Percentiles rank a stretch among this genome's conserved stretches.
Conservation (phyloP, 2,329 filamentous ascomycete species). For the Hypoxylon sp. region DNA sequence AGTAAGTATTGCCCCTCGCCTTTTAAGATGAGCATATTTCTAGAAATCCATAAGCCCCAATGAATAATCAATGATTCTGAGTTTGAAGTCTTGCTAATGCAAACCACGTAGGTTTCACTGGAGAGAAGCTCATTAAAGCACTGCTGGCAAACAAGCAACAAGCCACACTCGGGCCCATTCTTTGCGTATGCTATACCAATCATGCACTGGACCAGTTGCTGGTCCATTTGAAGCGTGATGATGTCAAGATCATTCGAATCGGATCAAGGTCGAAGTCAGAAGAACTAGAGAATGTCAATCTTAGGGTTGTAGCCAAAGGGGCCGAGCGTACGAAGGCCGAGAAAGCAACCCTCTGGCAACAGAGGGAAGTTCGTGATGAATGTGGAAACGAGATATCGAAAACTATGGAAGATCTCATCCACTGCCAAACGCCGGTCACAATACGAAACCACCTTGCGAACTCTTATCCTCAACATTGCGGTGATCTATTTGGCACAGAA, state of each 20-base stretch:
- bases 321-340: conserved; percentile 59
- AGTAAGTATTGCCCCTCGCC: conserved; percentile 46
- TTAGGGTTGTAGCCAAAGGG: conserved; percentile 58
- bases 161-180: conserved; percentile 64
- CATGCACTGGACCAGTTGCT: conserved; percentile 71
- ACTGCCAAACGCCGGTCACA: conserved; percentile 33
- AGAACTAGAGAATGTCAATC: conserved; percentile 64
- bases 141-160: conserved; percentile 62
- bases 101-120: conserved; percentile 56
- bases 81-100: conserved; percentile 12
- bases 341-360: conserved; percentile 53
- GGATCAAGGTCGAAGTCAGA: conserved; percentile 72
- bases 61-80: not conserved
- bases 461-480: conserved; percentile 45
- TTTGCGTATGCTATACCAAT: conserved; percentile 67
- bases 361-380: conserved; percentile 36
- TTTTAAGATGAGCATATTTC: not conserved
- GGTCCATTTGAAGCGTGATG: conserved; percentile 68
- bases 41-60: not conserved
- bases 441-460: conserved; percentile 46
- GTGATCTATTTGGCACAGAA: conserved; percentile 49
- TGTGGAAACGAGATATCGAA: conserved; percentile 6
- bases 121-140: conserved; percentile 70
- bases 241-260: conserved; percentile 70
- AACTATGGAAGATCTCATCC: conserved; percentile 31